These are phyloP conservation scores for Cladosporium halotolerans DNA, from an alignment of 2,329 filamentous ascomycete species.

Conservation along the genomic window DNA sequence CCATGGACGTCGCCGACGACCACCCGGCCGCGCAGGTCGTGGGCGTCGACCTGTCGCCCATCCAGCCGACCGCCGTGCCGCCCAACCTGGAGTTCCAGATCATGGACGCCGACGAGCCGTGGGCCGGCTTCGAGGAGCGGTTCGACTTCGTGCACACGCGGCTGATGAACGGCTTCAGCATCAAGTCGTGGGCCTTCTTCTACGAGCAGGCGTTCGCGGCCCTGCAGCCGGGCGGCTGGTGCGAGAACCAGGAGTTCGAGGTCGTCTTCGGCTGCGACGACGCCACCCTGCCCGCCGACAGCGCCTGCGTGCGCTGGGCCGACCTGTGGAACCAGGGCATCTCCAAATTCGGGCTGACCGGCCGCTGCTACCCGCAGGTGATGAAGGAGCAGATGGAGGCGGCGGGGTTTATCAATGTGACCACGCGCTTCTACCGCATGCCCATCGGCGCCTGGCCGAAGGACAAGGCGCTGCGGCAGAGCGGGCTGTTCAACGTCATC, in stretches of 20 bases:
- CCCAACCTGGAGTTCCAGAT: conserved; percentile 23
- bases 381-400: conserved; percentile 32
- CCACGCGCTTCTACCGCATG: conserved; percentile 24
- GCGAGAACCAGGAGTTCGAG: conserved; percentile 36
- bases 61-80: conserved; percentile 24
- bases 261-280: conserved; percentile 23
- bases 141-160: conserved; percentile 29
- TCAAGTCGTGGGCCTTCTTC: conserved; percentile 25
- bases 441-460: conserved; percentile 26
- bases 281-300: conserved; percentile 27
- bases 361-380: conserved; percentile 20
- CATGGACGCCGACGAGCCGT: conserved; percentile 20
- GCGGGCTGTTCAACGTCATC: conserved; percentile 21
- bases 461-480: conserved; percentile 21
- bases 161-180: conserved; percentile 22
- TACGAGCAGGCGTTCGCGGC: conserved; percentile 21
- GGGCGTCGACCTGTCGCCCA: conserved; percentile 23
- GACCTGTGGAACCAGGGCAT: conserved; percentile 22
- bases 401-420: conserved; percentile 30
- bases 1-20: conserved; percentile 30
- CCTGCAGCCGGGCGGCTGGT: conserved; percentile 31
- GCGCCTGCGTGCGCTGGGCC: conserved; percentile 18
- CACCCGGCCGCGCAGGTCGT: conserved; percentile 19
- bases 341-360: conserved; percentile 19
- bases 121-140: conserved; percentile 16